Evolutionary conservation across 495 filamentous ascomycete species (phyloP), one percentile per base, ranked within the genome.

Genomic region (Penicillium cosmopolitanum): DNA sequence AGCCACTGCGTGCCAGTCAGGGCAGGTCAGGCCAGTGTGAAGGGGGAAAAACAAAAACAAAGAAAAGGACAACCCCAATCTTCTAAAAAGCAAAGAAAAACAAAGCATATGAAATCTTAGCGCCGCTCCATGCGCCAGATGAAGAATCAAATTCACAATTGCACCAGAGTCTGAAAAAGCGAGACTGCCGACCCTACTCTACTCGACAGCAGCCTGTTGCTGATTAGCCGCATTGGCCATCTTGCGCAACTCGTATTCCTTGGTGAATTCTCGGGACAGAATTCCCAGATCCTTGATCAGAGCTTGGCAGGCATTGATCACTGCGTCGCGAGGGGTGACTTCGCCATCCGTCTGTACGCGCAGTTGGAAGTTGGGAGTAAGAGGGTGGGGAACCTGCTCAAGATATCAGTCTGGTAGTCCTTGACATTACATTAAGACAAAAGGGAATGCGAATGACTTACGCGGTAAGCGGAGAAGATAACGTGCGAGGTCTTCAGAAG

Each of bases 171-270:
- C 4, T 44, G 42, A 10, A 38, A 38, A 31, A 31, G 28, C 8
- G 36, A n/a, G 15, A 40, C 4, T n/a, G 3, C 36, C 15, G 3
- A n/a, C 36, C 1, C 61, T 77, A 73, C 36, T 4, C 61, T 77
- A 73, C 48, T 71, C 64, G 44, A 52, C 58, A 21, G 62, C 69
- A 51, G 68, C 70, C 61, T 79, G 76, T 66, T 78, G 76, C 60
- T 75, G 68, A 51, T 64, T 66, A 50, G 73, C 72, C 40, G 84
- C 87, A 15, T 86, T 85, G 23, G 90, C 89, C 81, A 94, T 96
- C 80, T 94, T 96, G 64, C 93, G 88, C 56, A 97, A 80, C 63
- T 97, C 93, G 69, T 86, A 96, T 75, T 99, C 96, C 71, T 96
- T 96, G 50, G 92, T 96, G 73, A 98, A 96, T 67, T 96, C 89